Base-by-base conservation (phyloP, 2,329 filamentous ascomycete genomes). In the Aurifilum marmelostoma region DNA sequence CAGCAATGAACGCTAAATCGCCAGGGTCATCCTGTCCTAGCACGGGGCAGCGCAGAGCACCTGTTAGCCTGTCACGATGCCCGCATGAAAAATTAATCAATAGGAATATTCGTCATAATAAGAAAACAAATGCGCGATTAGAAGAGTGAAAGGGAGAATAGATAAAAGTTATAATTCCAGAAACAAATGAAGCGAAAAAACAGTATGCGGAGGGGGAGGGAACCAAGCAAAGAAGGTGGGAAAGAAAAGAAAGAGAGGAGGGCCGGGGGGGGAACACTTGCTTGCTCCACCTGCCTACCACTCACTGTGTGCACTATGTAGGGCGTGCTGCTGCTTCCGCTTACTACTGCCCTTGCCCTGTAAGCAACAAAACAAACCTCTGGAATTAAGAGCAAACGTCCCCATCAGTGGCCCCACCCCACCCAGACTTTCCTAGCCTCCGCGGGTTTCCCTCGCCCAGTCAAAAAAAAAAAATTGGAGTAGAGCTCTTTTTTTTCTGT, bases 1-100 rank as follows among this genome's bases (percentile, higher is more conserved):
- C 37, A 34, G 58, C 58, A n/a, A 4, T 61, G 21, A 21, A 8
- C 16, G 29, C 21, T 61, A n/a, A 27, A 6, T 12, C 14, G n/a
- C 34, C 41, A 50, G 69, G 69, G 60, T 71, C 69, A 71, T 59
- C 50, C 41, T 59, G 61, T 11, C 16, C 60, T 9, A 14, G 34
- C 34, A 62, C 34, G 32, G 59, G 39, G 34, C 21, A 21, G 64
- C 67, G 69, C 69, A 67, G 67, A 67, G 41, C 69, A 56, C 47
- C 3, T 3, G 14, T 43, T 37, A 64, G 59, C 60, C 66, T 54
- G 66, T 66, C 66, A 66, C 58, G 69, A 39, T 29, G 6, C 61
- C 41, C 41, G 61, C 61, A 50, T 47, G 39, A 29, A 43, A 43
- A 14, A 37, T 29, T 27, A 62, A 39, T 18, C 12, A 34, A 27